Evolutionary conservation across 331 rosid genomes (phyloP).

Genomic region (Malus hybrid): DNA sequence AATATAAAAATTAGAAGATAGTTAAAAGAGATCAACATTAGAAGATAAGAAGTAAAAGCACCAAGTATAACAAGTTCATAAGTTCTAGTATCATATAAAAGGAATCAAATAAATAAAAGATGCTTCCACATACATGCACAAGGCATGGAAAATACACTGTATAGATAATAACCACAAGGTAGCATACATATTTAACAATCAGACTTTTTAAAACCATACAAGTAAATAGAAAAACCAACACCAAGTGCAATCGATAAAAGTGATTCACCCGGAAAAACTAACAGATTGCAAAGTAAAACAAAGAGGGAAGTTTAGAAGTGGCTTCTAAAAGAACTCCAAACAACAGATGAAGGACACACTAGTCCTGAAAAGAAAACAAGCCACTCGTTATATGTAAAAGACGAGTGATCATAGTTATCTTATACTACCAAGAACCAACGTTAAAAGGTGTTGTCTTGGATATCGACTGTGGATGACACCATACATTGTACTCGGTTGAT

Average conservation of each 20-base stretch:
- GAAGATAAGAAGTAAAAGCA: neutral
- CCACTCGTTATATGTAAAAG: neutral
- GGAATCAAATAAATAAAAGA: neutral
- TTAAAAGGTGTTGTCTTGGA: constrained; percentile 81
- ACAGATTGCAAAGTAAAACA: constrained; percentile 9
- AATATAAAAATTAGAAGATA: neutral
- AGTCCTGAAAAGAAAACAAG: neutral
- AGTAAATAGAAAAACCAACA: constrained; percentile 17
- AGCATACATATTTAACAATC: constrained; percentile 14
- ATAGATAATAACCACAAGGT: neutral
- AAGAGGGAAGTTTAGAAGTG: neutral
- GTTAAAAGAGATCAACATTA: neutral
- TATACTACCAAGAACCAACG: constrained; percentile 63
- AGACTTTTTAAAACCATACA: constrained; percentile 22
- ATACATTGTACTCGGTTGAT: constrained; percentile 13
- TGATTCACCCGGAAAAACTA: constrained; percentile 34
- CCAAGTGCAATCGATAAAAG: constrained; percentile 49
- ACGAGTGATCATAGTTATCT: constrained; percentile 9
- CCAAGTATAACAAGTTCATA: neutral
- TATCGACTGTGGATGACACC: constrained; percentile 17
- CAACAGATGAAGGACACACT: neutral
- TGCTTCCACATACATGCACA: neutral
- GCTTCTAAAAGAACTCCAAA: constrained; percentile 12
- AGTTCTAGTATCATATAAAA: neutral
- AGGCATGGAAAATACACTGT: neutral